Base-by-base conservation (phyloP, 805 yeast genomes). In the Ogataea nakhonphanomensis region DNA sequence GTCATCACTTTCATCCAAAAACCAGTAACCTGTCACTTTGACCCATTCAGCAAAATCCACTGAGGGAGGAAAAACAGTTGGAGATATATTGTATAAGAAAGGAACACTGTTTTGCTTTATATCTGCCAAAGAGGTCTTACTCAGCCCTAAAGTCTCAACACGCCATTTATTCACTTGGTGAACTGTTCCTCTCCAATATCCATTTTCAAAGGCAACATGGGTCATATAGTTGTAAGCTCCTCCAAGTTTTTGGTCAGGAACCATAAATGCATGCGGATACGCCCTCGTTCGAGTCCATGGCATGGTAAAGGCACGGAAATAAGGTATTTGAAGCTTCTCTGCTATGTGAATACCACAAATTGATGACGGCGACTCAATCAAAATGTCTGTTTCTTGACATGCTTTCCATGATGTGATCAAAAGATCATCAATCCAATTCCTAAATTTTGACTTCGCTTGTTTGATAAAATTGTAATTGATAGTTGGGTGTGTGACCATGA, bases 221-320 rank as follows among this genome's bases (percentile, higher is more conserved):
- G 97, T 89, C 65, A 91, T 69, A 56, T 87, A 86, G 58, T 91
- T 91, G 64, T 91, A 91, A 8, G 90, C 83, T 3, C 97, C 96
- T 8, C 96, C 96, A 59, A 84, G 75, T 57, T 84, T 87, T 62
- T 86, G 95, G 45, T 89, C 96, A 0, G 98, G 96, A 7, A 87
- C 95, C 58, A 90, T 79, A 49, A 91, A 89, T 0, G 98, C 97
- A 68, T 91, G 97, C 1, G 97, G 97, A 58, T 91, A 91, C 0
- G 96, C 95, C 50, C 95, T 72, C 1, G 98, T 90, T 45, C 95
- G 67, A 0, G 97, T 87, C 98, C 98, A 91, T 0, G 98, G 98
- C 98, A 91, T 91, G 0, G 98, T 91, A 58, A 91, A 91, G 0
- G 97, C 97, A 53, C 97, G 71, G 67, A 86, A 84, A 58, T 91